Evolutionary conservation across 805 yeast species (phyloP).

Genomic region (Saccharomyces kudriavzevii): DNA sequence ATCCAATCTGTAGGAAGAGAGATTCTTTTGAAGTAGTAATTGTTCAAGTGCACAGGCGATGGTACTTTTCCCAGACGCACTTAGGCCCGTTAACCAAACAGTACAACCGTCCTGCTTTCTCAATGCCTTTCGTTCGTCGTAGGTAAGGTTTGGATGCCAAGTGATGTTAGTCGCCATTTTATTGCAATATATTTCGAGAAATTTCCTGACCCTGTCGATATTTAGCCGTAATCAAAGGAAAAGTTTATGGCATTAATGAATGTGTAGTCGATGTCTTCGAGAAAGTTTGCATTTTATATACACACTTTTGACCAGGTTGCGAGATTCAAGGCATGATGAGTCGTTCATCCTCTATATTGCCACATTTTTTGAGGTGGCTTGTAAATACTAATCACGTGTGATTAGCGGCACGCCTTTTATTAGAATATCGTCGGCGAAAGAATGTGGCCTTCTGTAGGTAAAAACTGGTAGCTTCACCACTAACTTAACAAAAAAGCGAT

Average conservation of each 20-base stretch:
- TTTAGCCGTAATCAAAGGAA: neutral
- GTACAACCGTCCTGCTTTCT: constrained; percentile 83
- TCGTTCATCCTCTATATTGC: neutral
- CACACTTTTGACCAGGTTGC: neutral
- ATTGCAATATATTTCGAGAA: constrained; percentile 1
- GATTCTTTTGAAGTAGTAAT: constrained; percentile 56
- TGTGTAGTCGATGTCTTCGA: neutral
- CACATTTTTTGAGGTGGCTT: neutral
- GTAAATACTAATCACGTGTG: constrained; percentile 3
- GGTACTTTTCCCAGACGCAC: constrained; percentile 92
- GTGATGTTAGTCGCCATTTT: constrained; percentile 91
- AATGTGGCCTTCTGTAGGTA: neutral
- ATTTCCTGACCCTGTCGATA: neutral
- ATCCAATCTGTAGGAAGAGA: constrained; percentile 79
- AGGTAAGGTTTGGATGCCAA: constrained; percentile 88
- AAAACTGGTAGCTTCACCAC: neutral
- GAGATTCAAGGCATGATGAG: neutral
- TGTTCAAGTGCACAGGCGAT: constrained; percentile 93
- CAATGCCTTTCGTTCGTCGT: constrained; percentile 63
- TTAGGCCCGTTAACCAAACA: constrained; percentile 89
- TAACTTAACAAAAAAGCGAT: neutral
- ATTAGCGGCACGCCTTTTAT: neutral
- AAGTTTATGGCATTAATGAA: neutral
- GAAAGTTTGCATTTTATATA: neutral
- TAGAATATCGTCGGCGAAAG: neutral